Evolutionary conservation across 1,284 basidiomycete species (phyloP).

Genomic region (Rhodotorula sp.): DNA sequence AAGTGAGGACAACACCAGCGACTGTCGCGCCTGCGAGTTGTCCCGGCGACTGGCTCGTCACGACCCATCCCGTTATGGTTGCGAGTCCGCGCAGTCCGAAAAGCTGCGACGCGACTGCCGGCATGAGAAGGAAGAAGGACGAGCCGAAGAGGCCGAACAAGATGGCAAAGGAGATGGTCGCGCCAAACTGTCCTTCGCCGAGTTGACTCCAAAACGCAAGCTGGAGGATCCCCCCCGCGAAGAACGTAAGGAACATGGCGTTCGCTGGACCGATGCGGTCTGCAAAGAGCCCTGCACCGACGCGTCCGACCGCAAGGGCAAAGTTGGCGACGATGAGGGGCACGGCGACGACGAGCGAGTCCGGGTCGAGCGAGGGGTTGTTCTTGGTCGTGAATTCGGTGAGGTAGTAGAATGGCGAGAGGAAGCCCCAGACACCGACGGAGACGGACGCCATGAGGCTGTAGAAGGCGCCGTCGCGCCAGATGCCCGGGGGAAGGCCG

Average conservation of each 20-base stretch:
- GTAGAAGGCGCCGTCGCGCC: conserved; percentile 20
- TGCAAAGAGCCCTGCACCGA: conserved; percentile 32
- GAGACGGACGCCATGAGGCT: conserved; percentile 4
- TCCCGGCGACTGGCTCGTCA: conserved; percentile 27
- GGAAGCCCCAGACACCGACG: conserved; percentile 24
- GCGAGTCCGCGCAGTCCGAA: conserved; percentile 38
- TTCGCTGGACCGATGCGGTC: conserved; percentile 38
- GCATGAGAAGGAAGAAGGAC: conserved; percentile 30
- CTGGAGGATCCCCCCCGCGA: conserved; percentile 33
- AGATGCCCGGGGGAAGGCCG: conserved; percentile 29
- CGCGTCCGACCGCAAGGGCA: conserved; percentile 30
- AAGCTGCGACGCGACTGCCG: conserved; percentile 19
- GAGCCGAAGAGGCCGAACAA: conserved; percentile 22
- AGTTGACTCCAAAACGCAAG: conserved; percentile 32
- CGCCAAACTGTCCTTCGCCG: conserved; percentile 15
- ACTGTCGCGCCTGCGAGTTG: conserved; percentile 35
- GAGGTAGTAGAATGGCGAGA: conserved; percentile 32
- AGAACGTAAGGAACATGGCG: conserved; percentile 30
- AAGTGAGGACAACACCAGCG: conserved; percentile 19
- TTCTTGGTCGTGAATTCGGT: conserved; percentile 24
- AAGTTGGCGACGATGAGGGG: conserved; percentile 38
- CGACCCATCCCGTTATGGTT: conserved; percentile 34
- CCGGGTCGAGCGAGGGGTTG: conserved; percentile 26
- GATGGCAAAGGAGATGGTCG: conserved; percentile 31
- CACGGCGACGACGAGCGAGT: conserved; percentile 23